Percentiles rank a stretch among this genome's conserved stretches.
Evolutionary conservation across 73 alveolate species (phyloP).

Genomic region (Effrenium voratum): DNA sequence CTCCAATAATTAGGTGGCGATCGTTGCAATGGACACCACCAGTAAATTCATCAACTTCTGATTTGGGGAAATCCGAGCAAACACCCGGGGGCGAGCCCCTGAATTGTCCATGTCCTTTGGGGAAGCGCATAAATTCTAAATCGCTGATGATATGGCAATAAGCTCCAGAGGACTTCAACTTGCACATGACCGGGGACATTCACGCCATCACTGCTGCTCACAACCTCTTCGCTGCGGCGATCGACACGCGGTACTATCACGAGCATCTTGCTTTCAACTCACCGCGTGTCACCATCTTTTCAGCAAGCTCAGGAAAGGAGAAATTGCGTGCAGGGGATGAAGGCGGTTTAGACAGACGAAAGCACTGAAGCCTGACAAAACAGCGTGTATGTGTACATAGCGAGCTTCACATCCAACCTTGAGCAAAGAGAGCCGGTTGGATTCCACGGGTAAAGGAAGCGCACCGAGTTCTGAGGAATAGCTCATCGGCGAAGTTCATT

Average conservation of each 20-base stretch:
- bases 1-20: too few relatives aligned
- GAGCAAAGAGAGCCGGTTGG: neutral
- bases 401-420: neutral
- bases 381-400: neutral
- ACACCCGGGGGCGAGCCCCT: too few relatives aligned
- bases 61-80: too few relatives aligned
- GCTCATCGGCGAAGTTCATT: slow-evolving; percentile 61
- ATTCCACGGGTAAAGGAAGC: neutral
- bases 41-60: too few relatives aligned
- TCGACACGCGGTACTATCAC: slow-evolving; percentile 95
- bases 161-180: slow-evolving; percentile 95
- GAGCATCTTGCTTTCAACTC: slow-evolving; percentile 31
- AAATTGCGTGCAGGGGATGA: too few relatives aligned
- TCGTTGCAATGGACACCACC: too few relatives aligned
- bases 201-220: slow-evolving; percentile 95
- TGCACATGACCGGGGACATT: slow-evolving; percentile 95
- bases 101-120: too few relatives aligned
- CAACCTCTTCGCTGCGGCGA: slow-evolving; percentile 95
- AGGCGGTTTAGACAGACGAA: too few relatives aligned
- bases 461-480: neutral
- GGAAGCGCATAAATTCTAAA: too few relatives aligned
- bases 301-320: neutral
- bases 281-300: neutral
- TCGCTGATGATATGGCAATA: too few relatives aligned
- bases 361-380: too few relatives aligned